phyloP scores from a whole-genome alignment of 768 basidiomycete species.

The Omphalotus guepiniiformis region DNA sequence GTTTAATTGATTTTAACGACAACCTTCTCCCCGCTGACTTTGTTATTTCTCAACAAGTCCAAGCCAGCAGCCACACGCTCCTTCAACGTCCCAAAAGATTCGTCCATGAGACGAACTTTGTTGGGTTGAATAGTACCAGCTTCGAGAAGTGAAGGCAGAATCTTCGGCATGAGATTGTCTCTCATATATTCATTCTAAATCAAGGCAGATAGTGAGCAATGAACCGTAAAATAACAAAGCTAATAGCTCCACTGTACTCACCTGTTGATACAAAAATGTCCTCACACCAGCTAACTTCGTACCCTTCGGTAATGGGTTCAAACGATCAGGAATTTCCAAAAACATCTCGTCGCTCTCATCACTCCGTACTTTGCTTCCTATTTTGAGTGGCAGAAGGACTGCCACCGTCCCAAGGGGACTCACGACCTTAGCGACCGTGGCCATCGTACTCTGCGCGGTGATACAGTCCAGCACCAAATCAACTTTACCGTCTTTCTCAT shows the following conservation, averaged over 20 bases:
- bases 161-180: slow-evolving; percentile 41
- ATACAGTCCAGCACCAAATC: slow-evolving; percentile 35
- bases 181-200: slow-evolving; percentile 37
- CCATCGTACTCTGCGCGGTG: slow-evolving; percentile 32
- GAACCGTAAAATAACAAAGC: background rate
- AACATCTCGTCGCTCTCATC: slow-evolving; percentile 24
- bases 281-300: slow-evolving; percentile 34
- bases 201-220: background rate
- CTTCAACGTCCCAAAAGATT: slow-evolving; percentile 31
- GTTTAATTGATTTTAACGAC: slow-evolving; percentile 33
- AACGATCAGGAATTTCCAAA: slow-evolving; percentile 28
- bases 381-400: slow-evolving; percentile 43
- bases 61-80: slow-evolving; percentile 39
- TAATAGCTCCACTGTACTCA: slow-evolving; percentile 16
- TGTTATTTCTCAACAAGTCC: slow-evolving; percentile 41
- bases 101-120: slow-evolving; percentile 34
- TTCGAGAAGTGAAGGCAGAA: slow-evolving; percentile 38
- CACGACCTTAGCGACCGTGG: slow-evolving; percentile 32
- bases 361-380: slow-evolving; percentile 33
- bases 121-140: slow-evolving; percentile 37
- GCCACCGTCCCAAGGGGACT: slow-evolving; percentile 36
- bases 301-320: slow-evolving; percentile 33
- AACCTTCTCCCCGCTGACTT: slow-evolving; percentile 48
- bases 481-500: slow-evolving; percentile 24
- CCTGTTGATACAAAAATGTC: slow-evolving; percentile 39